phyloP scores from a whole-genome alignment of 148 eudicot species.

The Limonium bicolor region DNA sequence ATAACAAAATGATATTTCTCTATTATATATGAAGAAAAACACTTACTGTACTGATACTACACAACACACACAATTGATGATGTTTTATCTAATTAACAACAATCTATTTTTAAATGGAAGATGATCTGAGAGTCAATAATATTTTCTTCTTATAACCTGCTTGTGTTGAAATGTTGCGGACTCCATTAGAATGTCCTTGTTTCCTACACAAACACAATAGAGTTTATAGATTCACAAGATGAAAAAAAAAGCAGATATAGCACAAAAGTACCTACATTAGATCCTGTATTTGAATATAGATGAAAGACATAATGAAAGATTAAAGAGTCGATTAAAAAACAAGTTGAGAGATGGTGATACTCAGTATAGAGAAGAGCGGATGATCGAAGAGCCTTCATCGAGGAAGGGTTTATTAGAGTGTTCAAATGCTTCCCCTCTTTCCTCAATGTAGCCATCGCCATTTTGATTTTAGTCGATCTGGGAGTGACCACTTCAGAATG shows the following conservation, averaged over 20 bases:
- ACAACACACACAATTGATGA: too few species aligned
- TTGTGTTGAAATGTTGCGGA: slow-evolving; percentile 74
- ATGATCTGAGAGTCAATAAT: not conserved
- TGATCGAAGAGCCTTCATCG: slow-evolving; percentile 13
- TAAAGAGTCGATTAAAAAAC: not conserved
- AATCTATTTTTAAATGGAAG: not conserved
- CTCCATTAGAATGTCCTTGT: slow-evolving; percentile 51
- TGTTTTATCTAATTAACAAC: too few species aligned
- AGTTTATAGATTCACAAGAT: too few species aligned
- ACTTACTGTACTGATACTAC: not conserved
- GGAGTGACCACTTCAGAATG: too few species aligned
- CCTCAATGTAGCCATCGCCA: slow-evolving; percentile 40
- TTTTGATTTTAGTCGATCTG: too few species aligned
- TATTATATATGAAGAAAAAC: not conserved
- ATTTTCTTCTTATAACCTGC: slow-evolving; percentile 39
- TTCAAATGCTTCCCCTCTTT: slow-evolving; percentile 25
- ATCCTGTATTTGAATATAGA: too few species aligned
- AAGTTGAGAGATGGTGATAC: slow-evolving; percentile 16
- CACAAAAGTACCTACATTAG: too few species aligned
- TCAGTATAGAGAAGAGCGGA: slow-evolving; percentile 20
- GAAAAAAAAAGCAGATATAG: too few species aligned
- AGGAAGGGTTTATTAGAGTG: slow-evolving; percentile 18
- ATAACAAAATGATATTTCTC: not conserved
- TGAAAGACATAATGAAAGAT: too few species aligned
- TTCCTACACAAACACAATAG: slow-evolving; percentile 21